Percentiles rank a stretch among this genome's conserved stretches.
These are phyloP conservation scores for Cutaneotrichosporon cavernicola DNA, from an alignment of 1,284 basidiomycete genomes.

Conservation along the genomic window DNA sequence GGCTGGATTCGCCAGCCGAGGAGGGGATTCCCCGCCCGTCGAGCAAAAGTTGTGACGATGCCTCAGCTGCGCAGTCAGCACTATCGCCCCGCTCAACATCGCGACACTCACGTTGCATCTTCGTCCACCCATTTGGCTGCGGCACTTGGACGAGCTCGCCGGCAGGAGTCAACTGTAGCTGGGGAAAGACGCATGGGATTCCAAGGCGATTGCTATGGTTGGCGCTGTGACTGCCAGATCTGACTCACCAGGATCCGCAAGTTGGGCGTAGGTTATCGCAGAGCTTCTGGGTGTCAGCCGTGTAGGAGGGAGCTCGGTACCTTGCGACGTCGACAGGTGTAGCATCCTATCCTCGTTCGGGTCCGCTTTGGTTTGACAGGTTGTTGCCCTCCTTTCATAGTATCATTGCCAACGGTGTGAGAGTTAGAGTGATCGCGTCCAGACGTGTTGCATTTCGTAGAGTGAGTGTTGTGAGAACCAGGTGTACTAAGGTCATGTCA, in stretches of 20 bases:
- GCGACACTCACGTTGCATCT: not conserved
- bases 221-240: not conserved
- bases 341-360: not conserved
- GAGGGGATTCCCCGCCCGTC: too few relatives aligned
- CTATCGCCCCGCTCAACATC: too few relatives aligned
- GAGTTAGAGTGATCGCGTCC: too few relatives aligned
- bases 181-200: not conserved
- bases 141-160: not conserved
- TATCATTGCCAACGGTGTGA: not conserved
- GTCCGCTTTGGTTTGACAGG: not conserved
- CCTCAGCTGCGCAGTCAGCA: not conserved
- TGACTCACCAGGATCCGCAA: not conserved
- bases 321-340: not conserved
- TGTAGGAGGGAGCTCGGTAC: not conserved
- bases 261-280: not conserved
- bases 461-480: too few relatives aligned
- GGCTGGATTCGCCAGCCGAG: too few relatives aligned
- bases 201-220: not conserved
- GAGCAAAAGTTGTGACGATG: not conserved
- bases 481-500: too few relatives aligned
- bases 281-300: not conserved
- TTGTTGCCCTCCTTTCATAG: not conserved
- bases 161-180: not conserved
- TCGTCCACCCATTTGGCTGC: not conserved
- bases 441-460: too few relatives aligned